Conservation (phyloP, 176 grass and related monocot genomes). For the Musa itinerans region DNA sequence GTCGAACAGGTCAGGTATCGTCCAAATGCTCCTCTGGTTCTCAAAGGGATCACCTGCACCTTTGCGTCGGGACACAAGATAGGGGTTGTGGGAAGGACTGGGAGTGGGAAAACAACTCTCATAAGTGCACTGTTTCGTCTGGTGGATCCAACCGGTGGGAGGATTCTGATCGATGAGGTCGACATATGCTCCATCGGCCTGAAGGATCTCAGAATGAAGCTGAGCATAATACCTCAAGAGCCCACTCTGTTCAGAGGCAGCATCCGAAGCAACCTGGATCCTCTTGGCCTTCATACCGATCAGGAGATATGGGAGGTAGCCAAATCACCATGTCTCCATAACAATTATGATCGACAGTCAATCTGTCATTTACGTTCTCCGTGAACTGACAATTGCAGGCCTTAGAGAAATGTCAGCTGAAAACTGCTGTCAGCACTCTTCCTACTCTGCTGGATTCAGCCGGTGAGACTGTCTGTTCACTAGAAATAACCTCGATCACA, state of each 20-base stretch:
- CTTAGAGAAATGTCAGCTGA: slow-evolving; percentile 82
- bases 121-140: slow-evolving; percentile 84
- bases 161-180: slow-evolving; percentile 71
- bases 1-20: slow-evolving; percentile 74
- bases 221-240: slow-evolving; percentile 96
- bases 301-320: slow-evolving; percentile 94
- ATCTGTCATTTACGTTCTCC: not conserved
- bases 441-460: slow-evolving; percentile 77
- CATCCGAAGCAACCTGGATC: slow-evolving; percentile 78
- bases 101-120: slow-evolving; percentile 88
- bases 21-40: slow-evolving; percentile 61
- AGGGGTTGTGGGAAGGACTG: slow-evolving; percentile 84
- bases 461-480: slow-evolving; percentile 18
- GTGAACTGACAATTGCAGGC: slow-evolving; percentile 35
- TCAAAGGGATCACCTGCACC: slow-evolving; percentile 88
- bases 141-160: slow-evolving; percentile 60
- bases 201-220: slow-evolving; percentile 89
- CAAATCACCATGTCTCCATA: not conserved
- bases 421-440: slow-evolving; percentile 45
- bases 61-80: slow-evolving; percentile 67
- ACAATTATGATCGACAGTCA: not conserved
- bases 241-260: slow-evolving; percentile 92
- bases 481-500: not conserved
- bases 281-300: slow-evolving; percentile 67
- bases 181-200: slow-evolving; percentile 80